phyloP scores from a whole-genome alignment of 495 filamentous ascomycete genomes.

The Parathielavia hyrcaniae region DNA sequence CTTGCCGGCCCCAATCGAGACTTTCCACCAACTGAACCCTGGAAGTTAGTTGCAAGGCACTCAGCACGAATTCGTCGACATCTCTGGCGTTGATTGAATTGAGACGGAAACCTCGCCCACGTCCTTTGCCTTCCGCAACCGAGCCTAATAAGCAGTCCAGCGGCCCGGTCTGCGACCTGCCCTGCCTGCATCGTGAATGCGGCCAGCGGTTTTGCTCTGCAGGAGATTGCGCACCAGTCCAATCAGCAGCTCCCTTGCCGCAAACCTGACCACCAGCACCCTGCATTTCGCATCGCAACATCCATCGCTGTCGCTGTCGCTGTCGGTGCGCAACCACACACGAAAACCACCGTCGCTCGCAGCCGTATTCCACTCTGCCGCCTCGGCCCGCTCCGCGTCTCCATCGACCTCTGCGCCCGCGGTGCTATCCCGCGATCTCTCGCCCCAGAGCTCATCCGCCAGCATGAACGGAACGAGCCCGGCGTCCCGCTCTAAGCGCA shows the following conservation, averaged over 20 bases:
- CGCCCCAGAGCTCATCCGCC: not conserved
- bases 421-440: not conserved
- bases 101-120: not conserved
- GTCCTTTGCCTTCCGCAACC: not conserved
- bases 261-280: not conserved
- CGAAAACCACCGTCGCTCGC: not conserved
- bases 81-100: not conserved
- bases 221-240: constrained; percentile 20
- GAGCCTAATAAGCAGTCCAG: not conserved
- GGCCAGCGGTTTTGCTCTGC: constrained; percentile 20
- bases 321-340: not conserved
- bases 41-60: constrained; percentile 3
- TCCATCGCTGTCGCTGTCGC: not conserved
- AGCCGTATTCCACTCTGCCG: not conserved
- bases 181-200: constrained; percentile 21
- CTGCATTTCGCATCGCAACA: not conserved
- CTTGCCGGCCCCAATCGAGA: no score
- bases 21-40: no score
- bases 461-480: constrained; percentile 22
- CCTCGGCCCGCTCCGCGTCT: not conserved
- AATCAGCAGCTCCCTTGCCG: constrained; percentile 7
- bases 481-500: constrained; percentile 45
- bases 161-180: constrained; percentile 3
- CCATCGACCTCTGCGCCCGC: not conserved
- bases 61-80: constrained; percentile 2